Evolutionary conservation across 768 basidiomycete species (phyloP).

Genomic region (Suillus cothurnatus): DNA sequence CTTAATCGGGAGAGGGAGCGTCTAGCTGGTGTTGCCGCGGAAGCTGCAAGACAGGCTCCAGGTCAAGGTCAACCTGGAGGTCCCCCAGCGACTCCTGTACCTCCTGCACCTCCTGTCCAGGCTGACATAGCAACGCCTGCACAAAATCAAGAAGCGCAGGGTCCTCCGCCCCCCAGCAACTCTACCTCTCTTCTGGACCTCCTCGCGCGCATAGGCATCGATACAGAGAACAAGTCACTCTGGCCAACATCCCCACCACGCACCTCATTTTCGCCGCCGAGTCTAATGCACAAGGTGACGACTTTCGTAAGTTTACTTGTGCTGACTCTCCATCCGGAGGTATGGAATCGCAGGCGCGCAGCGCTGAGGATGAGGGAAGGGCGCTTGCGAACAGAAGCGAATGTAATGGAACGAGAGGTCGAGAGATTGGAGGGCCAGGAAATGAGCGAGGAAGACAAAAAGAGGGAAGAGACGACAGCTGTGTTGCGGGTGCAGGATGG

Average conservation of each 20-base stretch:
- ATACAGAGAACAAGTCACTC: slow-evolving; percentile 51
- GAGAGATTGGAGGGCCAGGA: slow-evolving; percentile 34
- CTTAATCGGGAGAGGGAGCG: slow-evolving; percentile 36
- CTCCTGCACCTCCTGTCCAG: slow-evolving; percentile 18
- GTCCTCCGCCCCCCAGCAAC: slow-evolving; percentile 33
- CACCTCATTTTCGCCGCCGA: slow-evolving; percentile 41
- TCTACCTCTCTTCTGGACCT: slow-evolving; percentile 45
- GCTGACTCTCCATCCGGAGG: slow-evolving; percentile 69
- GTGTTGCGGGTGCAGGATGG: slow-evolving; percentile 51
- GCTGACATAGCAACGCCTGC: slow-evolving; percentile 16
- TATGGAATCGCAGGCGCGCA: slow-evolving; percentile 68
- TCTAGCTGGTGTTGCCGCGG: slow-evolving; percentile 23
- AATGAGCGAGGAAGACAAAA: slow-evolving; percentile 35
- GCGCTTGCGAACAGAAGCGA: slow-evolving; percentile 65
- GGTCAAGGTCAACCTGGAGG: slow-evolving; percentile 20
- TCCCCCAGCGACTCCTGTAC: slow-evolving; percentile 26
- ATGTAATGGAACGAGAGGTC: slow-evolving; percentile 32
- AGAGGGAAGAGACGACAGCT: slow-evolving; percentile 34
- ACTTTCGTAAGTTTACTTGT: slow-evolving; percentile 60
- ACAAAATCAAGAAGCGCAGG: slow-evolving; percentile 25
- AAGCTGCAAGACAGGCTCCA: slow-evolving; percentile 20
- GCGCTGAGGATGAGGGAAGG: slow-evolving; percentile 66
- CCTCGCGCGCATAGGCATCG: slow-evolving; percentile 59
- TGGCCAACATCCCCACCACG: slow-evolving; percentile 36
- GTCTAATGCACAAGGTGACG: slow-evolving; percentile 47